A percentile compares a stretch with the other conserved stretches of the same genome.
phyloP scores from a whole-genome alignment of 371 early-diverging fungal species.

The Mucor circinelloides region DNA sequence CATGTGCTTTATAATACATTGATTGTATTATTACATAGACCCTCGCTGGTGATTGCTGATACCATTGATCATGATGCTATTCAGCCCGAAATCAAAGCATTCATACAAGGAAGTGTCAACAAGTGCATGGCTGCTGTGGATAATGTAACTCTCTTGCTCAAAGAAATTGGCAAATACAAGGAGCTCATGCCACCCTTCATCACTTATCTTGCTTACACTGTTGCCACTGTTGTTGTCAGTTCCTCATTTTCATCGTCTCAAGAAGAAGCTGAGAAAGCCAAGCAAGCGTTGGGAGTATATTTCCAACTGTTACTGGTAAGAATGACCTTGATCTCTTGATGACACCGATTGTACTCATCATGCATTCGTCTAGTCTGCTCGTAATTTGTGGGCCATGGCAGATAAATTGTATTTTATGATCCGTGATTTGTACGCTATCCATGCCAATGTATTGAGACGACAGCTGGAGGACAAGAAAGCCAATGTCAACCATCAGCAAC shows the following conservation, averaged over 20 bases:
- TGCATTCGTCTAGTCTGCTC: slow-evolving; percentile 33
- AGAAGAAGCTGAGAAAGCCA: slow-evolving; percentile 50
- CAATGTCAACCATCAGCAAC: not conserved
- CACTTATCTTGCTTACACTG: slow-evolving; percentile 58
- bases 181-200: slow-evolving; percentile 50
- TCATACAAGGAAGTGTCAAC: slow-evolving; percentile 41
- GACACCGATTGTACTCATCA: not conserved
- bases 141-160: slow-evolving; percentile 49
- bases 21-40: slow-evolving; percentile 56
- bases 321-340: not conserved
- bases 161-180: slow-evolving; percentile 33
- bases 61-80: slow-evolving; percentile 30
- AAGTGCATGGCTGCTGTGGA: slow-evolving; percentile 56
- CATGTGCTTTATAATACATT: slow-evolving; percentile 56
- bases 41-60: slow-evolving; percentile 36
- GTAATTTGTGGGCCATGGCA: slow-evolving; percentile 64
- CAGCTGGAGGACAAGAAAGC: not conserved
- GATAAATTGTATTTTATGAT: slow-evolving; percentile 65
- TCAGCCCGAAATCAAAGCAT: slow-evolving; percentile 40
- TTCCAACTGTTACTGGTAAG: slow-evolving; percentile 51
- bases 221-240: slow-evolving; percentile 61
- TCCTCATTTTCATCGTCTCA: slow-evolving; percentile 49
- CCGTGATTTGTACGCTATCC: slow-evolving; percentile 61
- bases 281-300: slow-evolving; percentile 48
- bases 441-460: slow-evolving; percentile 27